These are phyloP conservation scores for Parathielavia appendiculata DNA, from an alignment of 495 filamentous ascomycete species.

Conservation along the genomic window DNA sequence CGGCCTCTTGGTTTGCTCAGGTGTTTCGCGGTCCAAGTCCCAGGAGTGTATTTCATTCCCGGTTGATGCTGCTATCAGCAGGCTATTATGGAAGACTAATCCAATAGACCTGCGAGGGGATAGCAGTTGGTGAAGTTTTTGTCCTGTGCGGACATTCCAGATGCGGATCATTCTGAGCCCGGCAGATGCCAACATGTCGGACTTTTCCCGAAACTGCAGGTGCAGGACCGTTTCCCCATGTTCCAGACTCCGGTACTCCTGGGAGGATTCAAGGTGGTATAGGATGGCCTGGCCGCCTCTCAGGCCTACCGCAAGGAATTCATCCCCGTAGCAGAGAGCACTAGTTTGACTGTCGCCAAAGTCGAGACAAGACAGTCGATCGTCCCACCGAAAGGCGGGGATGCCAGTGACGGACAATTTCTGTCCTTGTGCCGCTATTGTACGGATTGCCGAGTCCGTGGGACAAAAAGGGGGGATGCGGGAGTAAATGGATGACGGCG, in stretches of 20 bases:
- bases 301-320: constrained; percentile 16
- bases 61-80: not conserved
- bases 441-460: constrained; percentile 13
- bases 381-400: constrained; percentile 15
- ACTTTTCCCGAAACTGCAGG: not conserved
- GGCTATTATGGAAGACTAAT: not conserved
- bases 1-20: not conserved
- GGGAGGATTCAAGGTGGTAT: constrained; percentile 22
- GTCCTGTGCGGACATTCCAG: not conserved
- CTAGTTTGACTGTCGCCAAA: constrained; percentile 23
- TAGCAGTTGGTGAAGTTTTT: not conserved
- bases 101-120: not conserved
- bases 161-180: not conserved
- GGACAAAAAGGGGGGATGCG: constrained; percentile 21
- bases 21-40: not conserved
- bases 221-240: constrained; percentile 26
- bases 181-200: not conserved
- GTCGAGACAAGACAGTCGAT: constrained; percentile 22
- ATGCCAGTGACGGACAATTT: constrained; percentile 11
- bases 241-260: constrained; percentile 24
- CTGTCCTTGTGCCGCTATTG: not conserved
- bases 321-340: constrained; percentile 14
- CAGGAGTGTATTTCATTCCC: not conserved
- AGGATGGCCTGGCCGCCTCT: constrained; percentile 5
- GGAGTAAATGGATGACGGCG: constrained; percentile 15